Evolutionary conservation across 2,329 filamentous ascomycete genomes (phyloP).

Genomic region (Aureobasidium sp.): DNA sequence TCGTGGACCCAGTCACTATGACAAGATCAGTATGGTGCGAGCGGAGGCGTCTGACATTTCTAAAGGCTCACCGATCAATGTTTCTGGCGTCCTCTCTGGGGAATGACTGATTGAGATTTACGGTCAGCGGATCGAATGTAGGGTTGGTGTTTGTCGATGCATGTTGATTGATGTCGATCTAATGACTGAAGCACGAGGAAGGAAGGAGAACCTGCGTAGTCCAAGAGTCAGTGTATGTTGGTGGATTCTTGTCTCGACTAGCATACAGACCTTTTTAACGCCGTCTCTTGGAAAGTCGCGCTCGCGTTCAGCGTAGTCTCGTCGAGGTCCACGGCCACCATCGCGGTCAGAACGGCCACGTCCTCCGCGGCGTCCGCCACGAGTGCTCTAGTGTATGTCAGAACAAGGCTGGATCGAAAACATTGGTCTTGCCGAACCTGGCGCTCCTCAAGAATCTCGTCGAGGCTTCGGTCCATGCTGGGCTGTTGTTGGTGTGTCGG

Average conservation of each 20-base stretch:
- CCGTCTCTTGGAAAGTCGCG: constrained; percentile 67
- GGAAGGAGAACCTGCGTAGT: constrained; percentile 16
- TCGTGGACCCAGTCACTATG: constrained; percentile 88
- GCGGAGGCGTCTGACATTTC: background rate
- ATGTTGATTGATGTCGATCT: constrained; percentile 22
- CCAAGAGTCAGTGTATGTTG: constrained; percentile 10
- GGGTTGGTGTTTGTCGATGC: constrained; percentile 9
- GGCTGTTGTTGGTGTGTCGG: background rate
- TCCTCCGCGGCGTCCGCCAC: constrained; percentile 20
- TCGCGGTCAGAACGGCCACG: constrained; percentile 22
- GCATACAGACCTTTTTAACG: constrained; percentile 69
- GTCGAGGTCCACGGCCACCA: constrained; percentile 19
- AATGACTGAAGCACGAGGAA: constrained; percentile 22
- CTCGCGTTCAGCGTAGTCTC: constrained; percentile 42
- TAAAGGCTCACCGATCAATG: constrained; percentile 57
- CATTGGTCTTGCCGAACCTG: constrained; percentile 38
- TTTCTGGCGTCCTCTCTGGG: constrained; percentile 52
- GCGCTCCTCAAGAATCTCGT: constrained; percentile 57
- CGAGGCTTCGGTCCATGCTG: constrained; percentile 57
- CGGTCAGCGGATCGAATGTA: constrained; percentile 28
- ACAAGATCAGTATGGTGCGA: constrained; percentile 18
- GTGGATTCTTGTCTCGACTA: background rate
- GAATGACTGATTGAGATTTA: constrained; percentile 27
- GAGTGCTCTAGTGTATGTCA: constrained; percentile 13
- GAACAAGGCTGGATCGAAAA: background rate